These are phyloP conservation scores for Globisporangium alternatum DNA, from an alignment of 352 stramenopile genomes.

Conservation along the genomic window DNA sequence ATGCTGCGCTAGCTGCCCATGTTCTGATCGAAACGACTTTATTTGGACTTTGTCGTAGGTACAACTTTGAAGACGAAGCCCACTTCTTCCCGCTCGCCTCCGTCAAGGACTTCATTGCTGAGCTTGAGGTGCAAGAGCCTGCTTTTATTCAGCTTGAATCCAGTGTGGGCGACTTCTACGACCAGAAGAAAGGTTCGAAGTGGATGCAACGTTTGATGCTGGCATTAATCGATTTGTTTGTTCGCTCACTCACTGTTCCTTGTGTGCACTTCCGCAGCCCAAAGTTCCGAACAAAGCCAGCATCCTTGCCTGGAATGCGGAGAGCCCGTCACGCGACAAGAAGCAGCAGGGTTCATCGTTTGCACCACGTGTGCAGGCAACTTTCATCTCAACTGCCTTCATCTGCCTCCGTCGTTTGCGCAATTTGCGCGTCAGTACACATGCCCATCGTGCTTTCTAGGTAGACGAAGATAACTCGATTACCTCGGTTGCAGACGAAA, in stretches of 20 bases:
- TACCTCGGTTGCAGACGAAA: background rate
- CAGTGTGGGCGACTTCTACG: constrained; percentile 9
- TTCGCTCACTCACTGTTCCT: background rate
- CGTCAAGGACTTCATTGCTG: constrained; percentile 30
- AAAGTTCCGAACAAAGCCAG: constrained; percentile 2
- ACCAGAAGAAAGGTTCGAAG: constrained; percentile 6
- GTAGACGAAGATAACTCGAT: constrained; percentile 24
- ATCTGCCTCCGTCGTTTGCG: constrained; percentile 52
- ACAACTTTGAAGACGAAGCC: constrained; percentile 62
- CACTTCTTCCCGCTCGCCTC: constrained; percentile 61
- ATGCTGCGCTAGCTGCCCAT: background rate
- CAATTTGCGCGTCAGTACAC: constrained; percentile 60
- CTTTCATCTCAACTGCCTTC: constrained; percentile 57
- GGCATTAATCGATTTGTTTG: background rate
- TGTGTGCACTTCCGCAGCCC: background rate
- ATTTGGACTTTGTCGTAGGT: constrained; percentile 18
- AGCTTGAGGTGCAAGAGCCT: constrained; percentile 31
- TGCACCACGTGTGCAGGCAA: constrained; percentile 40
- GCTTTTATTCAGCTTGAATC: constrained; percentile 34
- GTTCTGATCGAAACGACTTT: background rate
- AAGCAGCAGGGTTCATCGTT: constrained; percentile 35
- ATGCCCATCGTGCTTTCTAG: constrained; percentile 62
- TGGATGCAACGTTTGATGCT: background rate
- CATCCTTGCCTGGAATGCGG: constrained; percentile 37
- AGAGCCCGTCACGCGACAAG: constrained; percentile 27